Percentiles rank a stretch among this genome's conserved stretches.
phyloP scores from a whole-genome alignment of 257 asterid species.

The Primulina eburnea region DNA sequence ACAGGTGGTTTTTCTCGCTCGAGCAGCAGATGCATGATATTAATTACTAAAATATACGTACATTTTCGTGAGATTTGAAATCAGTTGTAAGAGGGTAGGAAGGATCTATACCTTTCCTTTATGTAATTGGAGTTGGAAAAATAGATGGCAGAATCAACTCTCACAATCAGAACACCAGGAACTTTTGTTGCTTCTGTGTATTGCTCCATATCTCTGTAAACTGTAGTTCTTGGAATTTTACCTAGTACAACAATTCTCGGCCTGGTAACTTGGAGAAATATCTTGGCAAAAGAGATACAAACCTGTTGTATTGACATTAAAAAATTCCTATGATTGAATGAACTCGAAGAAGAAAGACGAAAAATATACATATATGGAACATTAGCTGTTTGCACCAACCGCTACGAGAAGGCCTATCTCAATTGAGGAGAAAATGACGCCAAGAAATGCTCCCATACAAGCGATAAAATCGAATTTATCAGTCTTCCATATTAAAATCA shows the following conservation, averaged over 20 bases:
- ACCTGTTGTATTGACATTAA: constrained; percentile 34
- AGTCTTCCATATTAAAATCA: constrained; percentile 59
- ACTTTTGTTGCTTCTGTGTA: constrained; percentile 67
- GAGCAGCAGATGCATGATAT: background rate
- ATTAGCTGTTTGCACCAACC: constrained; percentile 25
- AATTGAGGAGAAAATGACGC: constrained; percentile 54
- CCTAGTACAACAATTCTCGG: constrained; percentile 66
- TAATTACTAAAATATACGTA: background rate
- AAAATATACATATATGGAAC: background rate
- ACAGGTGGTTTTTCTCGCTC: no score
- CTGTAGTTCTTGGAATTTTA: constrained; percentile 55
- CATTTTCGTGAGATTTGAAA: background rate
- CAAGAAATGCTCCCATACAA: constrained; percentile 82
- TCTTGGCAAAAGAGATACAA: constrained; percentile 61
- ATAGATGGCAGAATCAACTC: constrained; percentile 76
- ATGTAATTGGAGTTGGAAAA: constrained; percentile 72
- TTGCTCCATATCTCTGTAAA: constrained; percentile 64
- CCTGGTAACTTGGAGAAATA: constrained; percentile 74
- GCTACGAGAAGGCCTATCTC: constrained; percentile 76
- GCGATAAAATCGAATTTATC: constrained; percentile 73
- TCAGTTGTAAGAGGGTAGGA: background rate
- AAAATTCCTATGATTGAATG: background rate
- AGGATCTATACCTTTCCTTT: constrained; percentile 53
- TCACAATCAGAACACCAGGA: constrained; percentile 52
- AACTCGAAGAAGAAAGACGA: background rate